Percentiles rank a stretch among this genome's conserved stretches.
Conservation (phyloP, 768 basidiomycete genomes). For the Dioszegia hungarica region DNA sequence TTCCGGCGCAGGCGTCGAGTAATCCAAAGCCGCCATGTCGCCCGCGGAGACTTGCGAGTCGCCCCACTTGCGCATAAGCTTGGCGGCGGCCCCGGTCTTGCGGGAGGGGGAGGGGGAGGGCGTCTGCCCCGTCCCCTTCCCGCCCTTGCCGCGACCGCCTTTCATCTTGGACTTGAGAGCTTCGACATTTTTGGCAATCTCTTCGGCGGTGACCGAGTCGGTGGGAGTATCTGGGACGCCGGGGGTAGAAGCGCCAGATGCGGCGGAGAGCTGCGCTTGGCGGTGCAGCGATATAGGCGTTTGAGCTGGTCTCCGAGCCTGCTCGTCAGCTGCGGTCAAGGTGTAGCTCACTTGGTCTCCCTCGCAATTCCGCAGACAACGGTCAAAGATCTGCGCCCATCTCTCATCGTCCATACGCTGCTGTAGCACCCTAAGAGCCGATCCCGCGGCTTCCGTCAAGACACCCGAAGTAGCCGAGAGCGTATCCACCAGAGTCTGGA, state of each 20-base stretch:
- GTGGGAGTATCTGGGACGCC: constrained; percentile 20
- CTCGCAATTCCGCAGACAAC: constrained; percentile 30
- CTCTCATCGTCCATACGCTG: constrained; percentile 30
- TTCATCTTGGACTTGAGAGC: constrained; percentile 80
- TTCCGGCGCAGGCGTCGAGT: constrained; percentile 51
- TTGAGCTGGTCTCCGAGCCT: constrained; percentile 5
- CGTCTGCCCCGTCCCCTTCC: constrained; percentile 19
- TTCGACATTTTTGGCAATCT: constrained; percentile 87
- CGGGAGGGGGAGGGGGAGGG: constrained; percentile 30
- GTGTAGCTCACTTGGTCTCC: constrained; percentile 16
- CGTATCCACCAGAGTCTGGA: constrained; percentile 76
- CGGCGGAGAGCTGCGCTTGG: constrained; percentile 36
- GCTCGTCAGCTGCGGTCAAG: neutral
- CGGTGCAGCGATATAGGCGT: constrained; percentile 27
- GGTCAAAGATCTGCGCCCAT: constrained; percentile 43
- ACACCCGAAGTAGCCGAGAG: constrained; percentile 47
- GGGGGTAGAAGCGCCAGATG: constrained; percentile 29
- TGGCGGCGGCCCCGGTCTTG: constrained; percentile 52
- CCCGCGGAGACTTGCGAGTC: constrained; percentile 69
- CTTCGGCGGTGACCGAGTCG: constrained; percentile 57
- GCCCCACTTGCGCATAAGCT: constrained; percentile 87
- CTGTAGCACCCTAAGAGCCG: constrained; percentile 25
- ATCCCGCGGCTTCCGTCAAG: constrained; percentile 11
- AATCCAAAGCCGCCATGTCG: constrained; percentile 93
- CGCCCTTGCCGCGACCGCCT: constrained; percentile 56